These are phyloP conservation scores for Naumovozyma baii DNA, from an alignment of 805 yeast genomes.

Conservation along the genomic window DNA sequence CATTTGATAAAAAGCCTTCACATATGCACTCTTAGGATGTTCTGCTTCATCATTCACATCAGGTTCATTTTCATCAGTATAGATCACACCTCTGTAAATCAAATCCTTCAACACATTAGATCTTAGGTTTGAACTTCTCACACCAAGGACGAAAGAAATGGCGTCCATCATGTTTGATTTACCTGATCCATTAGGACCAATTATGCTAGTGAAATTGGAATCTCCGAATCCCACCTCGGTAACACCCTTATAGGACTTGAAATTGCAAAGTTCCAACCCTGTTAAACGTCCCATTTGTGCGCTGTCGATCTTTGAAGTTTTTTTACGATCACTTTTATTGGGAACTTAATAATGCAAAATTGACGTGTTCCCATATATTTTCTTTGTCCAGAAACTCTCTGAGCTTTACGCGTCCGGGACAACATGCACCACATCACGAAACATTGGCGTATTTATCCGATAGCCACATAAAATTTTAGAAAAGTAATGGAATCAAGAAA, in stretches of 20 bases:
- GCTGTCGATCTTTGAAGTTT: too few relatives aligned
- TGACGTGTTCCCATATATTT: background rate
- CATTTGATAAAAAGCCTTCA: slow-evolving; percentile 65
- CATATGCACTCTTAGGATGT: slow-evolving; percentile 48
- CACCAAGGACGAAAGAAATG: slow-evolving; percentile 86
- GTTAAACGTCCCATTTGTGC: slow-evolving; percentile 69
- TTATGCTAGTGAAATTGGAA: slow-evolving; percentile 75
- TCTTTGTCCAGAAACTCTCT: too few relatives aligned
- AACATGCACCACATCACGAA: too few relatives aligned
- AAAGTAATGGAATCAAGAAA: too few relatives aligned
- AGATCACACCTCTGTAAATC: slow-evolving; percentile 58
- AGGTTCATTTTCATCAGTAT: slow-evolving; percentile 19
- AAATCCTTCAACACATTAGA: slow-evolving; percentile 66
- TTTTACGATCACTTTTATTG: background rate
- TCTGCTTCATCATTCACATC: slow-evolving; percentile 13
- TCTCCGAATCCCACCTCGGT: slow-evolving; percentile 75
- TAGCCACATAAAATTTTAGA: too few relatives aligned
- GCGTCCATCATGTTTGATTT: slow-evolving; percentile 98
- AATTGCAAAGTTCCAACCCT: slow-evolving; percentile 72
- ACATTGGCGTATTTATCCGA: too few relatives aligned
- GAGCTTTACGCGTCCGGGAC: background rate
- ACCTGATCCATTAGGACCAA: slow-evolving; percentile 99
- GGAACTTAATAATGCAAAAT: background rate
- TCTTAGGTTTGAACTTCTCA: slow-evolving; percentile 64
- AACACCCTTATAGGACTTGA: slow-evolving; percentile 82